Percentiles rank a stretch among this genome's conserved stretches.
Conservation (phyloP, 2,329 filamentous ascomycete genomes). For the Celoporthe dispersa region DNA sequence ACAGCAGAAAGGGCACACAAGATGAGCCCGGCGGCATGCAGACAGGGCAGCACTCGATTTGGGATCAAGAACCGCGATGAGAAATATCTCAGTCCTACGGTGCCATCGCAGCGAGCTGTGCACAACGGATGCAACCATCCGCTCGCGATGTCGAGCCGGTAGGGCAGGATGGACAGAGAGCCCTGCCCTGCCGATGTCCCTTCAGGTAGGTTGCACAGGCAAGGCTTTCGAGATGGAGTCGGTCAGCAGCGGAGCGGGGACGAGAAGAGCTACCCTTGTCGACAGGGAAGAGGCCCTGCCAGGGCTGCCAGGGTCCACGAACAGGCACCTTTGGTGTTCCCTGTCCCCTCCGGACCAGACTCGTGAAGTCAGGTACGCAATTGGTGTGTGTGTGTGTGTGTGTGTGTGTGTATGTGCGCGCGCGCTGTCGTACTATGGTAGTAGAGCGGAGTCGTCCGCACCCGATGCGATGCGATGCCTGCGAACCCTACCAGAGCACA, state of each 20-base stretch:
- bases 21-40: not conserved
- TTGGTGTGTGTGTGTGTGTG: not conserved
- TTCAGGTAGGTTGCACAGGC: conserved; percentile 15
- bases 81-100: not conserved
- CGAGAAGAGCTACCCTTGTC: conserved; percentile 24
- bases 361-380: conserved; percentile 2
- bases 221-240: conserved; percentile 14
- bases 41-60: not conserved
- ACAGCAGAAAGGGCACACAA: not conserved
- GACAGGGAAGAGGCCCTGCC: conserved; percentile 16
- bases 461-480: not conserved
- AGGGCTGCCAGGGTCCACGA: conserved; percentile 9
- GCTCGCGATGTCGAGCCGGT: conserved; percentile 6
- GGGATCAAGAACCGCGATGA: not conserved
- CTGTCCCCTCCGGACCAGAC: not conserved
- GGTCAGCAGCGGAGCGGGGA: conserved; percentile 4
- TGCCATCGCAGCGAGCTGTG: not conserved
- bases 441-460: not conserved
- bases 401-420: not conserved
- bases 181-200: conserved; percentile 2
- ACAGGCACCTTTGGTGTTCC: not conserved
- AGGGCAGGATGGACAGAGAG: conserved; percentile 18
- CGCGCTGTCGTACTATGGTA: not conserved
- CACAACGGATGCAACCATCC: not conserved
- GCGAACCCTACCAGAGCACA: not conserved